Base-by-base conservation (phyloP, 2,329 filamentous ascomycete species). In the Macrophomina tecta region DNA sequence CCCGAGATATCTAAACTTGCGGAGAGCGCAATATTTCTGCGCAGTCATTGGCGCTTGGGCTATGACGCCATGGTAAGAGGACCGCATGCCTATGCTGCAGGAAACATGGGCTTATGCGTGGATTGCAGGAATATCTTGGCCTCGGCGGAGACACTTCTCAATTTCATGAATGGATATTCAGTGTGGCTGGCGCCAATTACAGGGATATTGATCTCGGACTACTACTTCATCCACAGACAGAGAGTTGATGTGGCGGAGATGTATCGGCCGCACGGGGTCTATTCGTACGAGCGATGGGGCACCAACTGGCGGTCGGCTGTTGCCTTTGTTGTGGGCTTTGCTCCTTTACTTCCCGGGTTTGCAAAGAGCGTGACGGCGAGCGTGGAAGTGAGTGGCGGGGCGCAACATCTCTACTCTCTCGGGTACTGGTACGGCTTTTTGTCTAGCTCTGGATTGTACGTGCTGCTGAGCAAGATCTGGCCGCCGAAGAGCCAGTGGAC, bases 221-320 rank as follows among this genome's bases (percentile, higher is more conserved):
- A 72, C 68, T 75, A 69, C 65, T 23, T 75, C 23, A 69, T 72
- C 1, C 70, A 72, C 18, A 63, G 66, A 8, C 70, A 68, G 18
- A 63, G 16, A 4, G 70, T 72, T 32, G 67, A 69, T 9, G 70
- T 75, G 4, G 55, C 66, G 5, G 73, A 72, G 14, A 66, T 75
- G 65, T 75, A 75, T 60, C 62, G 66, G 2, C 72, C 72, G 2
- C 45, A 68, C 23, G 73, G 70, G 16, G 63, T 64, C 16, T 75
- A 75, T 63, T 69, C 69, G 9, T 75, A 73, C 61, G 69, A 70
- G 38, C 56, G 65, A n/a, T 69, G 67, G 34, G 72, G 64, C 1
- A 69, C 67, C 6, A 74, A 74, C 49, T 73, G 73, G 73, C 68
- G 71, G 18, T 69, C 73, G 1, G 65, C 71, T 5, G 67, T 69